A percentile compares a stretch with the other conserved stretches of the same genome.
These are phyloP conservation scores for Hypoxylon trugodes DNA, from an alignment of 495 filamentous ascomycete species.

Conservation along the genomic window DNA sequence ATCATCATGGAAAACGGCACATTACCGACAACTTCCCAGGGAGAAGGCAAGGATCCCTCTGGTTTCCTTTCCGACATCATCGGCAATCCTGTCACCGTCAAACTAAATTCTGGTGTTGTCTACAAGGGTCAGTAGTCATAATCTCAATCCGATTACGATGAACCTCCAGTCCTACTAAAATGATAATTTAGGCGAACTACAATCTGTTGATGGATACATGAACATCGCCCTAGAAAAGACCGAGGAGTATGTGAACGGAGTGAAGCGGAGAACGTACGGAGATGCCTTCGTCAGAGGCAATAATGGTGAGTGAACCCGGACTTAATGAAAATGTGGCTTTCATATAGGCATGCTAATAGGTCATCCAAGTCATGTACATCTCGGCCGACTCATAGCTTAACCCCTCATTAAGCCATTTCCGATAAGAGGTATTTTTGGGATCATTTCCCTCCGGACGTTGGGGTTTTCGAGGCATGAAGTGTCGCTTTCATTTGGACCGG, in stretches of 20 bases:
- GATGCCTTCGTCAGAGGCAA: constrained; percentile 97
- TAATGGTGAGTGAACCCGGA: constrained; percentile 69
- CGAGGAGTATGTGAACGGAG: constrained; percentile 87
- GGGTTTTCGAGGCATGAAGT: not conserved
- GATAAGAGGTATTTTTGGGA: not conserved
- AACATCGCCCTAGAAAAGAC: constrained; percentile 97
- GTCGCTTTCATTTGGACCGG: not conserved
- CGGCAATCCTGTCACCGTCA: constrained; percentile 89
- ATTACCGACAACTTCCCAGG: constrained; percentile 48
- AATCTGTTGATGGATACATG: constrained; percentile 99
- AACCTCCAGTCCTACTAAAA: not conserved
- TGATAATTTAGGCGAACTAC: constrained; percentile 74
- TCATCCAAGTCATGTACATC: constrained; percentile 75
- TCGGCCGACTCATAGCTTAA: constrained; percentile 64
- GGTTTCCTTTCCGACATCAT: constrained; percentile 92
- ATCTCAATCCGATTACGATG: not conserved
- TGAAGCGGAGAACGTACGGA: constrained; percentile 80
- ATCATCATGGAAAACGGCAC: constrained; percentile 76
- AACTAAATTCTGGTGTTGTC: constrained; percentile 93
- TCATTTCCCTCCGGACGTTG: not conserved
- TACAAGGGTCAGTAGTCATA: constrained; percentile 77
- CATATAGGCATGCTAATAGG: constrained; percentile 9
- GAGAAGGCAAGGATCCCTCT: constrained; percentile 86
- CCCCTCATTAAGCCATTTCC: not conserved
- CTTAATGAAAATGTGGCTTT: not conserved